These are phyloP conservation scores for Camellia lanceoleosa DNA, from an alignment of 148 eudicot genomes.

Conservation along the genomic window DNA sequence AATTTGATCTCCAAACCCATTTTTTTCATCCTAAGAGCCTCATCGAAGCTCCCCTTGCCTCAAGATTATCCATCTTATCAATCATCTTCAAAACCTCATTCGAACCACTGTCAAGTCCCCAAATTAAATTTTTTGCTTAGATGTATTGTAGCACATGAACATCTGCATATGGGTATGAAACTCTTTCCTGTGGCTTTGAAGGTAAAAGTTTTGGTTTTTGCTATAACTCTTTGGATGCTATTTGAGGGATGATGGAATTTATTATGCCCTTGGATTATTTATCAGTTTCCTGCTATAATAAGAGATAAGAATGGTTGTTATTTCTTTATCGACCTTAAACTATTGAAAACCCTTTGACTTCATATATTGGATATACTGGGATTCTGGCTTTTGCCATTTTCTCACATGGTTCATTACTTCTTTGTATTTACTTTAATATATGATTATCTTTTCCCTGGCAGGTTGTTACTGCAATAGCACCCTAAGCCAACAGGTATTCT, in stretches of 20 bases:
- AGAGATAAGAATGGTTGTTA: neutral
- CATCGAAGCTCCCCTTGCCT: too few species aligned
- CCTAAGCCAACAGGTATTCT: constrained; percentile 85
- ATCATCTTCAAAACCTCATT: too few species aligned
- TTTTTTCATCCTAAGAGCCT: too few species aligned
- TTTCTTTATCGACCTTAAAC: neutral
- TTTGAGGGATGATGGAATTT: neutral
- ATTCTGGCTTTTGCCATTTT: neutral
- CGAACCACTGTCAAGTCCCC: too few species aligned
- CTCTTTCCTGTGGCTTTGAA: neutral
- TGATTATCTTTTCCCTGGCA: constrained; percentile 23
- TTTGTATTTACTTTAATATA: neutral
- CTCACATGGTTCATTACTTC: neutral
- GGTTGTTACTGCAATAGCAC: constrained; percentile 98
- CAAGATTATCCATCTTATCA: too few species aligned
- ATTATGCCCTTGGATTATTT: neutral
- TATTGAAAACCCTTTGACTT: neutral
- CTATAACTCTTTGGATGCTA: neutral
- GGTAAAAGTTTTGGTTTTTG: neutral
- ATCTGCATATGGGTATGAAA: neutral
- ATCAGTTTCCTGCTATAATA: neutral
- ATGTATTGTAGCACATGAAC: too few species aligned
- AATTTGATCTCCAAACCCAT: too few species aligned
- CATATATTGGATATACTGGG: neutral
- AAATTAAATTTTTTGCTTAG: too few species aligned